Percentiles rank a stretch among this genome's conserved stretches.
These are phyloP conservation scores for Steccherinum ochraceum DNA, from an alignment of 768 basidiomycete species.

Conservation along the genomic window DNA sequence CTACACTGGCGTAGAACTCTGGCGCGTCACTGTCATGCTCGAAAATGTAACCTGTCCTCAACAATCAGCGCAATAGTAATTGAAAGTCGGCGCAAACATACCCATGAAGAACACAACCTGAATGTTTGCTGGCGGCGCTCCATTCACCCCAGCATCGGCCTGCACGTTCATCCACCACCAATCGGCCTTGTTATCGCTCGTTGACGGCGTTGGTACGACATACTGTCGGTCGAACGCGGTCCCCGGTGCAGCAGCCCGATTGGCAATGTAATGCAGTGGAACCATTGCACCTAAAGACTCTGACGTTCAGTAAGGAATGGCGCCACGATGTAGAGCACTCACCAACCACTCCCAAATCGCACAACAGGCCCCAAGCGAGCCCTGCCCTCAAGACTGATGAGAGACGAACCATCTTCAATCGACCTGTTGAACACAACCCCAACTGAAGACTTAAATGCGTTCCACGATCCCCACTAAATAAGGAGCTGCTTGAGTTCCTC, in stretches of 20 bases:
- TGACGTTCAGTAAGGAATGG: background rate
- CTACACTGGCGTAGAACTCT: constrained; percentile 14
- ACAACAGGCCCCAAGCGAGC: background rate
- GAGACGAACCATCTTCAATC: background rate
- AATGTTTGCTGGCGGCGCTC: constrained; percentile 12
- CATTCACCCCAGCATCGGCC: constrained; percentile 3
- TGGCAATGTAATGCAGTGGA: background rate
- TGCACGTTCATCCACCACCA: constrained; percentile 21
- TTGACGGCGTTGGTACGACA: background rate
- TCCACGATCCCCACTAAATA: too few species aligned
- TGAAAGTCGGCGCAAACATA: background rate
- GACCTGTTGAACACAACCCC: too few species aligned
- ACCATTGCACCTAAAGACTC: background rate
- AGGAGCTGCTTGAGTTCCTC: too few species aligned
- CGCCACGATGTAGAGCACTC: background rate
- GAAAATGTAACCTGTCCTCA: constrained; percentile 7
- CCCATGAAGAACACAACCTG: constrained; percentile 20
- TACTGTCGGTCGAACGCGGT: background rate
- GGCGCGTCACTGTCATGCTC: constrained; percentile 1
- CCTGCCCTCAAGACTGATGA: background rate
- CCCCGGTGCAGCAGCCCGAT: background rate
- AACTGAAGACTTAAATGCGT: too few species aligned
- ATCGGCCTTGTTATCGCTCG: constrained; percentile 7
- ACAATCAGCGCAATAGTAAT: background rate
- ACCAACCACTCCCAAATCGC: background rate